Percentiles rank a stretch among this genome's conserved stretches.
phyloP scores from a whole-genome alignment of 441 rosid species.

The Capsella rubella region DNA sequence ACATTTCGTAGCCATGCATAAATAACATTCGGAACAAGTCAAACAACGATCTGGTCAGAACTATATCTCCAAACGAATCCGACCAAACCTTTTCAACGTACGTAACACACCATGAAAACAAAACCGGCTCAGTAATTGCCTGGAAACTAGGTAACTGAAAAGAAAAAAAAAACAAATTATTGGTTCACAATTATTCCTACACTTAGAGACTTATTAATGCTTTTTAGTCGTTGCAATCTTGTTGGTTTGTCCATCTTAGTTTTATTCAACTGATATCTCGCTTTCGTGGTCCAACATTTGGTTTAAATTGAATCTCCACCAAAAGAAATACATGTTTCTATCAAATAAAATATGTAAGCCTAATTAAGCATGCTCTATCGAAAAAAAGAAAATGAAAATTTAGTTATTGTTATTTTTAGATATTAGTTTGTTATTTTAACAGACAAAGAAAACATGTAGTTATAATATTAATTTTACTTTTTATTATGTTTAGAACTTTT shows the following conservation, averaged over 20 bases:
- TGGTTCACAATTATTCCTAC: slow-evolving; percentile 16
- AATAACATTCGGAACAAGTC: neutral
- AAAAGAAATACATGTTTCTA: neutral
- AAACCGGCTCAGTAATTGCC: neutral
- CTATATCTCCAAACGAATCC: neutral
- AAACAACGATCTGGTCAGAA: neutral
- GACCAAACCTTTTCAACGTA: neutral
- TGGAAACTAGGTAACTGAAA: slow-evolving; percentile 5
- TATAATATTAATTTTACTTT: too few species aligned
- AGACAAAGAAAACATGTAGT: too few species aligned
- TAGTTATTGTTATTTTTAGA: too few species aligned
- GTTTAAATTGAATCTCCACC: neutral
- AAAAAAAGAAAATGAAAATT: too few species aligned
- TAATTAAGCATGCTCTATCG: too few species aligned
- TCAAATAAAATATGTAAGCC: too few species aligned
- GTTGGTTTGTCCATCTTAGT: neutral
- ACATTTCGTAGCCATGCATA: neutral
- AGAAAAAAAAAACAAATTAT: neutral
- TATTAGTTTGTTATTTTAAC: too few species aligned
- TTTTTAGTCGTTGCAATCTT: slow-evolving; percentile 9
- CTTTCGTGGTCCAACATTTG: slow-evolving; percentile 24
- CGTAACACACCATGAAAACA: neutral
- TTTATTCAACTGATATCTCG: slow-evolving; percentile 22
- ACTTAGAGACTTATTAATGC: slow-evolving; percentile 23
- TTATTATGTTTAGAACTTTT: too few species aligned